Conservation (phyloP, 2,329 filamentous ascomycete species). For the Fusarium praegraminearum region DNA sequence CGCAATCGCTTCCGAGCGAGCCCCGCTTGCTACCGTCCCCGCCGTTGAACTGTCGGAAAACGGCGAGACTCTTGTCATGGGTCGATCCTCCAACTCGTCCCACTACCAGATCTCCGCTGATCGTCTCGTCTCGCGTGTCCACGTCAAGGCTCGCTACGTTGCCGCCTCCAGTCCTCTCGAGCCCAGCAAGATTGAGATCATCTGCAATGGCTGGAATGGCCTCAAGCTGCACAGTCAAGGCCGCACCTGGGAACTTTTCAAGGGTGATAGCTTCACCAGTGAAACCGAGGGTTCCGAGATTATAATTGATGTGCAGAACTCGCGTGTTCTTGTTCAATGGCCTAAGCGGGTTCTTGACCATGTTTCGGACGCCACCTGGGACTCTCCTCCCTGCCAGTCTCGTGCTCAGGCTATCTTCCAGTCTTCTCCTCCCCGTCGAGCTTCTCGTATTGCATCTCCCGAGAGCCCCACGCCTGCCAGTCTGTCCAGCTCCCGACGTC, state of each 20-base stretch:
- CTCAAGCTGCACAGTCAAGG: conserved; percentile 92
- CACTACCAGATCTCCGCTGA: conserved; percentile 94
- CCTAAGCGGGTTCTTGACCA: conserved; percentile 70
- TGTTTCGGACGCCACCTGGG: conserved; percentile 78
- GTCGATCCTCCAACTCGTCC: conserved; percentile 94
- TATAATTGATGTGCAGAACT: conserved; percentile 94
- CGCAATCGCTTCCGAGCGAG: conserved; percentile 78
- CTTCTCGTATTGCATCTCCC: conserved; percentile 75
- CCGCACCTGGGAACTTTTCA: conserved; percentile 84
- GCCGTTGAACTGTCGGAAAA: conserved; percentile 82
- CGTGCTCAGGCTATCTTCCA: conserved; percentile 60
- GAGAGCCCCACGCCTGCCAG: conserved; percentile 72
- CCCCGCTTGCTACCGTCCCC: conserved; percentile 86
- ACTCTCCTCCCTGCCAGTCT: conserved; percentile 64
- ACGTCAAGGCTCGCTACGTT: conserved; percentile 89
- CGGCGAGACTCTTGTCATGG: conserved; percentile 87
- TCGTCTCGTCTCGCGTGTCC: conserved; percentile 90
- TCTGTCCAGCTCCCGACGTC: conserved; percentile 57
- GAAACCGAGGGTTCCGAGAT: conserved; percentile 90
- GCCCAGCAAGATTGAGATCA: conserved; percentile 83
- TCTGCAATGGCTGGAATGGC: conserved; percentile 96
- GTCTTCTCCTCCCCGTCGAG: conserved; percentile 70
- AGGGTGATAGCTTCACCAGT: conserved; percentile 90
- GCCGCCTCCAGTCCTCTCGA: conserved; percentile 75
- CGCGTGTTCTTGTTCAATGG: conserved; percentile 90